Evolutionary conservation across 768 basidiomycete species (phyloP), one percentile per base, ranked within the genome.

Genomic region (Pulveroboletus sp.): DNA sequence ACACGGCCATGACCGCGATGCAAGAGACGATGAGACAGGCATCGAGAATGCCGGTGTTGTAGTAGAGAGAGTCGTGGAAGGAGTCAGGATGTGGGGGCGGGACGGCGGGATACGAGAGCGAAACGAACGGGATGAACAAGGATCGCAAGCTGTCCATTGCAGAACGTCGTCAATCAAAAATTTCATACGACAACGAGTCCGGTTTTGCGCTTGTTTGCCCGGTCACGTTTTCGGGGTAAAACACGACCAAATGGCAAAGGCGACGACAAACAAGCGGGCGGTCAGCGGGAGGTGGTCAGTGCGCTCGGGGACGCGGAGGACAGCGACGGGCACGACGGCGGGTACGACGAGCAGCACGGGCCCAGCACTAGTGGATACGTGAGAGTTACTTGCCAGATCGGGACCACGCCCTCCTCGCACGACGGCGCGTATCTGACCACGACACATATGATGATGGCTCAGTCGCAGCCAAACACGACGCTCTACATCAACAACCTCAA

Each of bases 401-500:
- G 41, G 56, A 42, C n/a, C 12, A 43, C 35, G 7, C 21, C 21
- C 4, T n/a, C 5, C 34, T 13, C n/a, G 2, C 36, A 27, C 19
- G 21, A n/a, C 25, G 21, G 33, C n/a, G 34, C 33, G 20, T 23
- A 35, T 41, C n/a, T n/a, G n/a, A n/a, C n/a, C n/a, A n/a, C n/a
- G n/a, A 33, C 19, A 32, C 19, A 35, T 17, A 20, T 56, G 43
- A 45, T 76, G 54, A 75, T 76, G 59, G 55, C 67, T 34, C 73
- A 74, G 39, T 77, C 79, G 42, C 85, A 87, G 65, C 94, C 94
- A 19, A 91, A 87, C 65, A 77, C 82, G 36, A 91, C 94, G 49
- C 80, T 97, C 60, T 97, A 94, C 71, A 71, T 97, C 69, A 90
- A 91, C 62, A 94, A 94, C 62, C 81, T 97, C 66, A 94, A 97